A percentile compares a stretch with the other conserved stretches of the same genome.
phyloP scores from a whole-genome alignment of 106 monocot genomes.

The Dioscorea zingiberensis region DNA sequence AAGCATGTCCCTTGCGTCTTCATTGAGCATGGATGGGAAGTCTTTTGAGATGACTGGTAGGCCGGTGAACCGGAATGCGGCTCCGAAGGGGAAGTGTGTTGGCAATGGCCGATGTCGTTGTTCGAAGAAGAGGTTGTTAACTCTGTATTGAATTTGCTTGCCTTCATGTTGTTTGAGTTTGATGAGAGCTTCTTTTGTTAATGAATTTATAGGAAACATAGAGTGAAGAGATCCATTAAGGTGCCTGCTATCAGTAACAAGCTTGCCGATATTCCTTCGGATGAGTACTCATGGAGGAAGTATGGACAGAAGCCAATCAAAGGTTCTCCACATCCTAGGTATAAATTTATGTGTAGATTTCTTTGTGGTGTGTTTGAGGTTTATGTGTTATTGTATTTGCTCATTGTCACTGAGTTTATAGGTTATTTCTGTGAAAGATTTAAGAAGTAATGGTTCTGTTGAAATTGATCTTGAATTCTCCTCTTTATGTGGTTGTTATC shows the following conservation, averaged over 20 bases:
- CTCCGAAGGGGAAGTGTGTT: constrained; percentile 47
- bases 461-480: too few species aligned
- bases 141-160: too few species aligned
- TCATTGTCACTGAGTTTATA: too few species aligned
- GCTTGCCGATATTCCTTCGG: constrained; percentile 84
- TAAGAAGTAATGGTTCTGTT: too few species aligned
- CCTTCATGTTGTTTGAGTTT: neutral
- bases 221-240: constrained; percentile 76
- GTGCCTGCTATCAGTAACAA: constrained; percentile 92
- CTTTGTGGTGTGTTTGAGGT: too few species aligned
- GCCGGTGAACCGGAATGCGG: constrained; percentile 18
- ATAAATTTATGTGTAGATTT: neutral
- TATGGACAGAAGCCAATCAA: constrained; percentile 96
- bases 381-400: too few species aligned
- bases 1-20: constrained; percentile 66
- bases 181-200: neutral
- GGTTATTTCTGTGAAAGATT: too few species aligned
- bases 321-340: constrained; percentile 95
- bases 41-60: constrained; percentile 56
- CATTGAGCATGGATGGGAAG: constrained; percentile 75
- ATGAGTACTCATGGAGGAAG: constrained; percentile 96
- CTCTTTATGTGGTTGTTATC: too few species aligned
- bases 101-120: constrained; percentile 71
- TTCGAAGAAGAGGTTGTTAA: constrained; percentile 77
- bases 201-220: constrained; percentile 52